These are phyloP conservation scores for Ehretia macrophylla DNA, from an alignment of 257 asterid species.

Conservation along the genomic window DNA sequence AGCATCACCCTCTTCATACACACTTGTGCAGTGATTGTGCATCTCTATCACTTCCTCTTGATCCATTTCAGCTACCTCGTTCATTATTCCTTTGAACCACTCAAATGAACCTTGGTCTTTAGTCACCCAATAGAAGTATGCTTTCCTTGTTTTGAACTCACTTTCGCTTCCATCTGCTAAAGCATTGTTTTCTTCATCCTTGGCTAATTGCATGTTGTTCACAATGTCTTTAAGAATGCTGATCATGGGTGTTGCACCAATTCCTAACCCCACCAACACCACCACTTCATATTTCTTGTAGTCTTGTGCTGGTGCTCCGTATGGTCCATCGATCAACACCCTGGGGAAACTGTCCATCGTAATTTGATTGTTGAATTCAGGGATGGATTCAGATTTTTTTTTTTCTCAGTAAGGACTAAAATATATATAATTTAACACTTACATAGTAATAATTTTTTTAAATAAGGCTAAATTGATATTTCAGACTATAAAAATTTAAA, in stretches of 20 bases:
- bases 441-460: no score
- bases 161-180: slow-evolving; percentile 35
- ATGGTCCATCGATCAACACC: slow-evolving; percentile 80
- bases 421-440: no score
- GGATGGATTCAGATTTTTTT: no score
- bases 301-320: slow-evolving; percentile 92
- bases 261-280: slow-evolving; percentile 68
- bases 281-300: slow-evolving; percentile 85
- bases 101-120: slow-evolving; percentile 81
- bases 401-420: no score
- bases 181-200: slow-evolving; percentile 43
- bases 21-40: slow-evolving; percentile 87
- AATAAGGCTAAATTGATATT: no score
- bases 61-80: slow-evolving; percentile 75
- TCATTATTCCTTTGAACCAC: slow-evolving; percentile 86
- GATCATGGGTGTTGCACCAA: slow-evolving; percentile 88
- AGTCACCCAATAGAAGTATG: slow-evolving; percentile 84
- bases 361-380: background rate
- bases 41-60: slow-evolving; percentile 62
- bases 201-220: slow-evolving; percentile 66
- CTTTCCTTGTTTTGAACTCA: slow-evolving; percentile 57
- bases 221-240: slow-evolving; percentile 79
- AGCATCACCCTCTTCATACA: slow-evolving; percentile 81
- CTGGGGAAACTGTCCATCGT: slow-evolving; percentile 44
- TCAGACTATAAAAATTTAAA: no score